These are phyloP conservation scores for Globisporangium nunn DNA, from an alignment of 352 stramenopile species.

Conservation along the genomic window DNA sequence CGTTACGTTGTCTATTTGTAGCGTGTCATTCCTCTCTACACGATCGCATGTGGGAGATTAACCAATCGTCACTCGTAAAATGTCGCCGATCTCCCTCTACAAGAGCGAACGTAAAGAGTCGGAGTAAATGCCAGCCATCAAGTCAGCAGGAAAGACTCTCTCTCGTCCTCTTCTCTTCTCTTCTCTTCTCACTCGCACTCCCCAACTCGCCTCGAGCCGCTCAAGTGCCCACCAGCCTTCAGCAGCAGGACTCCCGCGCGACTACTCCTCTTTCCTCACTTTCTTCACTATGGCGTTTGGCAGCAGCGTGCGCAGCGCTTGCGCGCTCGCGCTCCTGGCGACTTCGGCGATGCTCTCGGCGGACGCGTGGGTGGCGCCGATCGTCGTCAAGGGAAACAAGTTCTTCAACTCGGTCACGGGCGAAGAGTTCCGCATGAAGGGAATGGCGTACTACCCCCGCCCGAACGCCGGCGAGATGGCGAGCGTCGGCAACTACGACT, in stretches of 20 bases:
- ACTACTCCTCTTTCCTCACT: neutral
- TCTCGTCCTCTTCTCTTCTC: neutral
- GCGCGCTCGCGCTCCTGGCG: slow-evolving; percentile 1
- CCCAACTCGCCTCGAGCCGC: neutral
- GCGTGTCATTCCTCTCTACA: neutral
- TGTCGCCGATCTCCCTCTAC: neutral
- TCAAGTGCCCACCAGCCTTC: neutral
- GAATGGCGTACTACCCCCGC: slow-evolving; percentile 64
- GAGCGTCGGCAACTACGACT: slow-evolving; percentile 56
- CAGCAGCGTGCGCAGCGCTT: slow-evolving; percentile 2
- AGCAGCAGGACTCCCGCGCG: neutral
- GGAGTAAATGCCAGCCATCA: neutral
- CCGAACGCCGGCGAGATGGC: slow-evolving; percentile 51
- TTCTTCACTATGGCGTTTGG: slow-evolving; percentile 7
- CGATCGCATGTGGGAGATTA: neutral
- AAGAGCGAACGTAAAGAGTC: neutral
- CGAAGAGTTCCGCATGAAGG: slow-evolving; percentile 62
- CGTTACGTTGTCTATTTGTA: neutral
- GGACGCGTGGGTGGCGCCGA: slow-evolving; percentile 39
- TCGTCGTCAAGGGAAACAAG: slow-evolving; percentile 71
- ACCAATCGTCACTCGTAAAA: neutral
- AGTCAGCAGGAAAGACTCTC: neutral
- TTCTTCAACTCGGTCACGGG: slow-evolving; percentile 71
- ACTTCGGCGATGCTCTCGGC: neutral
- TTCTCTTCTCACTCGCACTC: too few relatives aligned